Evolutionary conservation across 495 filamentous ascomycete genomes (phyloP), one percentile per base, ranked within the genome.

Genomic region (Sordaria brevicollis): DNA sequence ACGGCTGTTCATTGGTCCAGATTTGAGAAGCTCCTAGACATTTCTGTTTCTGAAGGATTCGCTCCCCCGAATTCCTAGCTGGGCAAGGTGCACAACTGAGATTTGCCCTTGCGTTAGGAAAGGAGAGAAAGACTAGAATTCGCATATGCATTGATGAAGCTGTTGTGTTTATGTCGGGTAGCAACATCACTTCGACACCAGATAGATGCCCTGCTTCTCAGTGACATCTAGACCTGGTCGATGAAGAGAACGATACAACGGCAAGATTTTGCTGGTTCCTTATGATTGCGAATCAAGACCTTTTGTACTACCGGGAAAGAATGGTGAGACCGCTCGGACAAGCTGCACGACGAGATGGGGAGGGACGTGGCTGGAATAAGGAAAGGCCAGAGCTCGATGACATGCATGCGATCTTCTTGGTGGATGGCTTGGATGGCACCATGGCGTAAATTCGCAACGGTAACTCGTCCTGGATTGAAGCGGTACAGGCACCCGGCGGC

Each of bases 391-490:
- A 36, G 41, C 71, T 66, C 71, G 66, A 74, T 74, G 75, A 73
- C 69, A 67, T 69, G 70, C 74, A 76, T 71, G 57, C 65, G 36
- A 70, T 43, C 66, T 31, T 65, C 67, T 66, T 39, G 41, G 65
- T 68, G 69, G 71, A 70, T 73, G 71, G 36, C 65, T 54, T 68
- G 69, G 71, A 70, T 73, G 71, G 36, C 65, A 69, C 68, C 69
- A 57, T 68, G 49, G 65, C 62, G 68, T 65, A 34, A 41, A 66
- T 36, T 19, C 66, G 69, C 49, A 70, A 70, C 71, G 74, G 65
- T 72, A 69, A 77, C 70, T 72, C 57, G 74, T 75, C 25, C 49
- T 62, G 7, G 25, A 62, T 29, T 62, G 7, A 62, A 2, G 49
- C 49, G 49, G 25, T 7, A 62, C 25, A 29, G 49, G 49, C 49